Percentiles rank a stretch among this genome's conserved stretches.
Conservation (phyloP, 495 filamentous ascomycete species). For the Penicillium flavigenum region DNA sequence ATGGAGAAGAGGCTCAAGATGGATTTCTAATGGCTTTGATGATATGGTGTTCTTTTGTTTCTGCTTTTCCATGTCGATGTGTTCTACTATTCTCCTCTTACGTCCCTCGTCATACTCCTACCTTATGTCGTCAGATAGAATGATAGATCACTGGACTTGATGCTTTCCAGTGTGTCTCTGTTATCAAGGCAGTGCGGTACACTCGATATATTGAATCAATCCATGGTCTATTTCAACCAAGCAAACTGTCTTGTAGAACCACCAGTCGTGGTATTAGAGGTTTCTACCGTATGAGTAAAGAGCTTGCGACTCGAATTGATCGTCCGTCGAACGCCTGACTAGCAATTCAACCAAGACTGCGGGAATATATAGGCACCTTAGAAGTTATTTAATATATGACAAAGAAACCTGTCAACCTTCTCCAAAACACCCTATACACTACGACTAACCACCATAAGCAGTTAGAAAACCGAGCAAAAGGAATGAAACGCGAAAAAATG, state of each 20-base stretch:
- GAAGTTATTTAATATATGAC: conserved; percentile 5
- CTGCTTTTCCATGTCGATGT: conserved; percentile 17
- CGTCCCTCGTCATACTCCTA: conserved; percentile 11
- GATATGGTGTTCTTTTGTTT: conserved; percentile 22
- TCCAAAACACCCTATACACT: conserved; percentile 14
- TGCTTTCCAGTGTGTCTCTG: conserved; percentile 1
- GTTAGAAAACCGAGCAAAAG: conserved; percentile 10
- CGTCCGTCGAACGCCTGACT: background rate
- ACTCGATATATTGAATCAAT: conserved; percentile 9
- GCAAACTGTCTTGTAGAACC: background rate
- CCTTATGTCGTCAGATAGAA: conserved; percentile 22
- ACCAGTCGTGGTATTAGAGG: background rate
- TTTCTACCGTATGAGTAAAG: background rate
- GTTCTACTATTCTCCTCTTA: conserved; percentile 27
- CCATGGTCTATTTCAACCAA: conserved; percentile 16
- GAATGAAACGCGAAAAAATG: conserved; percentile 8
- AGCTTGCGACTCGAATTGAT: background rate
- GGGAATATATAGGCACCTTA: background rate
- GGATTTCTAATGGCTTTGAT: conserved; percentile 52
- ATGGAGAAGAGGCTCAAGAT: conserved; percentile 87
- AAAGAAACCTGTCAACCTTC: conserved; percentile 2
- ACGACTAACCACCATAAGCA: conserved; percentile 2
- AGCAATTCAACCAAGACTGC: conserved; percentile 9
- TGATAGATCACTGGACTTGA: conserved; percentile 16
- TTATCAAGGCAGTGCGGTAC: background rate